Evolutionary conservation across 2,329 filamentous ascomycete species (phyloP), one percentile per base, ranked within the genome.

Genomic region (Phyllosticta citrichinensis): DNA sequence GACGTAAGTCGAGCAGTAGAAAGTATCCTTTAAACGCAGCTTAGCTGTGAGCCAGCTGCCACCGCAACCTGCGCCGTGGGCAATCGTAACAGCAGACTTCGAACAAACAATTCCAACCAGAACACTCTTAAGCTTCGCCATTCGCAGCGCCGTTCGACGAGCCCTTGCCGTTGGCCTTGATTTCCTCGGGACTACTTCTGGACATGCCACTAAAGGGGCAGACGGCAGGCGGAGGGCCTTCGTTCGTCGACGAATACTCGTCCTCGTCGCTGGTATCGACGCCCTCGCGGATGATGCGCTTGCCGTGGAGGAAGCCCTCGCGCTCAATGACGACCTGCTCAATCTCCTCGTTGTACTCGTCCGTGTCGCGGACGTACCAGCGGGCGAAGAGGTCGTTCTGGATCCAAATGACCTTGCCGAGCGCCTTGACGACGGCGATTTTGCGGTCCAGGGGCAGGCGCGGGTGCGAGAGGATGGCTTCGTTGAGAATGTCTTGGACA

Each of bases 361-460:
- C 81, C 56, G 86, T 85, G 65, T 89, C 86, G 35, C 81, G 79
- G 40, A 89, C 83, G 67, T 91, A 88, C 86, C 88, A 92, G 71
- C 87, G 88, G n/a, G 88, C 87, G 71, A 93, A 89, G 30, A 93
- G 79, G 72, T 93, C 89, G 70, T 93, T 93, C 74, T 93, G 89
- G 66, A 93, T 91, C 88, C 89, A 93, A 65, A 93, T 86, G 25
- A 93, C 85, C 72, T 94, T 93, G 64, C 84, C 84, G 22, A 93
- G 78, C 0, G 89, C 89, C 70, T 87, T 88, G 55, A 92, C 81
- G 4, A 93, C 80, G 22, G 83, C 86, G 19, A 87, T 85, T 75
- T 92, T 92, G 73, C 82, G 82, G 62, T 80, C 78, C 67, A 89
- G 79, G 47, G 81, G 79, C 47, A 94, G 77, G 2, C 82, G 81